A percentile compares a stretch with the other conserved stretches of the same genome.
Conservation (phyloP, 2,329 filamentous ascomycete genomes). For the Aphanocladium album region DNA sequence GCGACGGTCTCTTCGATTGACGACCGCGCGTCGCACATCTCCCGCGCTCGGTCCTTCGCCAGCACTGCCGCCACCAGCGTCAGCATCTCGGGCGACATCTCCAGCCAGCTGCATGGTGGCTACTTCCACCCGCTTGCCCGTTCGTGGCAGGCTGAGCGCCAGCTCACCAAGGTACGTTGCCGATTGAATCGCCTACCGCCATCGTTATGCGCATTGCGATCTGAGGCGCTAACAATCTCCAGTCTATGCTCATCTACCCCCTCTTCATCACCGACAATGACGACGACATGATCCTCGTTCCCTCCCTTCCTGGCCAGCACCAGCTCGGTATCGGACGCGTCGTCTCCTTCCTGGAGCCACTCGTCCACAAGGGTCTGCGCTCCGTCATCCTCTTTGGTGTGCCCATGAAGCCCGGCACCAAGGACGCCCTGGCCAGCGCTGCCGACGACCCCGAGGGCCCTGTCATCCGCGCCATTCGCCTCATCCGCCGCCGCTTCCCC, state of each 20-base stretch:
- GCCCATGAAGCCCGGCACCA: conserved; percentile 71
- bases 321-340: conserved; percentile 85
- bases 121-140: conserved; percentile 76
- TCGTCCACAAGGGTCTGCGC: conserved; percentile 82
- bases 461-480: conserved; percentile 79
- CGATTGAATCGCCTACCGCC: too few relatives aligned
- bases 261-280: conserved; percentile 93
- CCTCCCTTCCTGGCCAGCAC: conserved; percentile 84
- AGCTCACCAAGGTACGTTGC: conserved; percentile 69
- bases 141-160: conserved; percentile 77
- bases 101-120: conserved; percentile 76
- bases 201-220: not conserved
- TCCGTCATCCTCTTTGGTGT: conserved; percentile 97
- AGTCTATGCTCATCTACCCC: conserved; percentile 99
- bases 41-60: conserved; percentile 59
- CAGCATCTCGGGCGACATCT: conserved; percentile 69
- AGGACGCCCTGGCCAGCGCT: conserved; percentile 85
- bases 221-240: conserved; percentile 5
- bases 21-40: conserved; percentile 56
- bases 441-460: conserved; percentile 92
- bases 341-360: conserved; percentile 75
- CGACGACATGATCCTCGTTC: conserved; percentile 85
- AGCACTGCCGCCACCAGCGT: conserved; percentile 64
- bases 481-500: conserved; percentile 80
- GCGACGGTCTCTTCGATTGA: conserved; percentile 44